Evolutionary conservation across 768 basidiomycete species (phyloP), one percentile per base, ranked within the genome.

Genomic region (Dentipellis fragilis): DNA sequence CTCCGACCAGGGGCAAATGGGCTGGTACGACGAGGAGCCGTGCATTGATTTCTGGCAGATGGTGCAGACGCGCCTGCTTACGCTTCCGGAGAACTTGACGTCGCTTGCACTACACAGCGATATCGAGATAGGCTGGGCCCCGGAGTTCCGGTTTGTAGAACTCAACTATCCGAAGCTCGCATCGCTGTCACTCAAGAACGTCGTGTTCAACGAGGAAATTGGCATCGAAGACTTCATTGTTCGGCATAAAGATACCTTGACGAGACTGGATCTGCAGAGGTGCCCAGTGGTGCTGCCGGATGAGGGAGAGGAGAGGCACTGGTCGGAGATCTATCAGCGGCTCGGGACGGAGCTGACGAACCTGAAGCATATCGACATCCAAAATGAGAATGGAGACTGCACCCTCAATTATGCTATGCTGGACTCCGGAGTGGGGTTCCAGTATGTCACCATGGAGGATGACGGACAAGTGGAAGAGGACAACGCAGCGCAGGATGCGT

Each of bases 151-250:
- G 16, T 51, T 51, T n/a, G 38, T 17, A 10, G 39, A 34, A 8
- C 38, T 53, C 14, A 23, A 12, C 12, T 53, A 53, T 45, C 52
- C 52, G 10, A n/a, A 16, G 14, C 52, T 53, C 4, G 12, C 10
- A 3, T 23, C 40, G 3, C 14, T 53, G n/a, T 53, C 40, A 21
- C 29, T 53, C 1, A 21, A 34, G 16, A 16, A 37, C 38, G 10
- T 53, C 37, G 17, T 36, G 19, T 53, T 53, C 52, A 29, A 40
- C 22, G 34, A 34, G 12, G 38, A 53, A 12, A 12, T 22, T 11
- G 52, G 52, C 52, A 21, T 53, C 9, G 52, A 53, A 39, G 52
- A 53, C 40, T 53, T 53, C 52, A 53, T 53, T n/a, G 16, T 53
- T 14, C 52, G 52, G 10, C 52, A 53, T 14, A 45, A 35, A 12